Conservation (phyloP, 495 filamentous ascomycete genomes). For the Podospora appendiculata region DNA sequence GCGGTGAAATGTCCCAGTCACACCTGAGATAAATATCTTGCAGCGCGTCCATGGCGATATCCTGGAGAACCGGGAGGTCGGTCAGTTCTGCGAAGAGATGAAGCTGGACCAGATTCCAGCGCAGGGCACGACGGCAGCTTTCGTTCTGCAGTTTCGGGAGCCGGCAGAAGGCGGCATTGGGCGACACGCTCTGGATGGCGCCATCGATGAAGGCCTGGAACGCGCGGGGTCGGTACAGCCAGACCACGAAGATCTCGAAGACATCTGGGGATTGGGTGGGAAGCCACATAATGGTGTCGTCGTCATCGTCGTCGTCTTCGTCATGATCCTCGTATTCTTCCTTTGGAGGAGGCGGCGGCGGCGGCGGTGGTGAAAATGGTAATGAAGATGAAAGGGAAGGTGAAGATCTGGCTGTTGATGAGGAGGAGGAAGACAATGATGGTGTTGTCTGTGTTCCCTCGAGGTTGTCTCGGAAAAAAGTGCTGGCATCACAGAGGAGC, state of each 20-base stretch:
- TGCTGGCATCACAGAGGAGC: constrained; percentile 28
- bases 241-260: constrained; percentile 40
- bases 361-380: too few species aligned
- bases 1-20: constrained; percentile 40
- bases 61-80: constrained; percentile 32
- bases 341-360: too few species aligned
- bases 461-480: constrained; percentile 34
- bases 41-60: constrained; percentile 39
- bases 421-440: not conserved
- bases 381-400: not conserved
- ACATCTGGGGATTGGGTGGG: constrained; percentile 35
- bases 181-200: constrained; percentile 19
- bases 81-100: constrained; percentile 40
- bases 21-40: constrained; percentile 42
- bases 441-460: constrained; percentile 14
- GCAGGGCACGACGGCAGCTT: constrained; percentile 16
- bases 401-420: not conserved
- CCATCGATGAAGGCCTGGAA: constrained; percentile 32
- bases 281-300: constrained; percentile 25
- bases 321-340: not conserved
- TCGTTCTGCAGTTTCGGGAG: constrained; percentile 11
- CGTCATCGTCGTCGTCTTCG: constrained; percentile 3
- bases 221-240: constrained; percentile 30
- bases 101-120: constrained; percentile 35
- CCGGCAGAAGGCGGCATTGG: not conserved